Base-by-base conservation (phyloP, 148 eudicot species). In the Rhododendron vialii region DNA sequence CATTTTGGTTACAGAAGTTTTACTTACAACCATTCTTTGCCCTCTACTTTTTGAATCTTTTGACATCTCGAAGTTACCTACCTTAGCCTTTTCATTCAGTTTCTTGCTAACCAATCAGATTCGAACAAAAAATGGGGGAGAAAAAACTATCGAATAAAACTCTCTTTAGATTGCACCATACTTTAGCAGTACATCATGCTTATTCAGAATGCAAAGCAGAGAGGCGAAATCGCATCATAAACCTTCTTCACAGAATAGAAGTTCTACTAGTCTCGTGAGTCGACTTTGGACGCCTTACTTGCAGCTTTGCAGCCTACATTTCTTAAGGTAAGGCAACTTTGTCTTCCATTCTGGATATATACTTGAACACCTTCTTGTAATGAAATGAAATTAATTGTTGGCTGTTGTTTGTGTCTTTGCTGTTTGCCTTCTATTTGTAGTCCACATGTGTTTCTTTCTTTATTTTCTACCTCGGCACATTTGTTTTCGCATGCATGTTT, bases 311-410 rank as follows among this genome's bases (percentile, higher is more conserved):
- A 61, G 63, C 24, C 69, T 2, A n/a, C 30, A 9, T 65, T n/a
- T 24, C 71, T 65, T n/a, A 65, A 65, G 71, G 71, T n/a, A 65
- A 65, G 71, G 71, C 71, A 65, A 65, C 71, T 65, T 65, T n/a
- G 67, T 7, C 26, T 59, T 59, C 26, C 26, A 2, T 22, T 59
- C 67, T 20, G 11, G 48, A 4, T 38, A 4, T 38, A 55, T 55
- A 55, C 22, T 55, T 55, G 7, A 61, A 20, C 67, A 61, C n/a
- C 67, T 61, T n/a, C 71, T n/a, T 63, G 30, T n/a, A 63, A n/a
- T 10, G 36, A 26, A 69, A 69, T 28, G 5, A 69, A 69, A 30
- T 20, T 69, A 26, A 71, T 30, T 71, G 14, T 14, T 71, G 36
- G 76, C 38, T 69, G 20, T 30, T 65, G 71, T 65, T 65, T n/a